Evolutionary conservation across 2,329 filamentous ascomycete species (phyloP), one percentile per base, ranked within the genome.

Genomic region (Lecanosticta acicola): DNA sequence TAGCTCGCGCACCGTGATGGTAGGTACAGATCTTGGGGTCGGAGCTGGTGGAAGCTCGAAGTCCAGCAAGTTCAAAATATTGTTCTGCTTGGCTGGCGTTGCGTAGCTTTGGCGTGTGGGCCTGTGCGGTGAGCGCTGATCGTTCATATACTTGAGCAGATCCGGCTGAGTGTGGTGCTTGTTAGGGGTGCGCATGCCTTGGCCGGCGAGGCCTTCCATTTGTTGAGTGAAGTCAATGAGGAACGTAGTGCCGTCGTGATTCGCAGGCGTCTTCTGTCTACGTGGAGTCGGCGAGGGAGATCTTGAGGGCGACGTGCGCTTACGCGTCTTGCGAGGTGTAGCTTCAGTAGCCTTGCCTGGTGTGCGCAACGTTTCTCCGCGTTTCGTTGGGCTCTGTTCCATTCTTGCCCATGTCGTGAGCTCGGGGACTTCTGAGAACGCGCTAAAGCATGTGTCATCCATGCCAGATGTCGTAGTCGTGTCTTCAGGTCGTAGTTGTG

Each of bases 1-100:
- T 2, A 97, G 75, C 69, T 98, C 93, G 26, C 93, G 82, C 1
- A 93, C 87, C 1, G 90, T 95, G 56, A 97, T 85, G 7, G 84
- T 87, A 0, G 93, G 93, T 32, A 97, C 79, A 45, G 88, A 95
- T 51, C 91, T 83, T 11, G 93, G 93, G 0, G 93, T 97, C 1
- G 91, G 89, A 56, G 89, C 82, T 0, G 91, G 88, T n/a, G 90
- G 89, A 8, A 97, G 85, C 59, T 97, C 93, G 63, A 94, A 93
- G 67, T 94, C 88, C 38, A 94, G 79, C 35, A 93, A 77, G 59
- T 84, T 87, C 26, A 81, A 75, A 56, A 86, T 81, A 37, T 66
- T 67, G 60, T 66, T 63, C 43, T 61, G 58, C 48, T 71, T 70
- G 43, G 66, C 59, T 1, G 73, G 72, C n/a, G 73, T 74, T 4